Percentiles rank a stretch among this genome's conserved stretches.
phyloP scores from a whole-genome alignment of 345 rosid species.

The Murraya koenigii region DNA sequence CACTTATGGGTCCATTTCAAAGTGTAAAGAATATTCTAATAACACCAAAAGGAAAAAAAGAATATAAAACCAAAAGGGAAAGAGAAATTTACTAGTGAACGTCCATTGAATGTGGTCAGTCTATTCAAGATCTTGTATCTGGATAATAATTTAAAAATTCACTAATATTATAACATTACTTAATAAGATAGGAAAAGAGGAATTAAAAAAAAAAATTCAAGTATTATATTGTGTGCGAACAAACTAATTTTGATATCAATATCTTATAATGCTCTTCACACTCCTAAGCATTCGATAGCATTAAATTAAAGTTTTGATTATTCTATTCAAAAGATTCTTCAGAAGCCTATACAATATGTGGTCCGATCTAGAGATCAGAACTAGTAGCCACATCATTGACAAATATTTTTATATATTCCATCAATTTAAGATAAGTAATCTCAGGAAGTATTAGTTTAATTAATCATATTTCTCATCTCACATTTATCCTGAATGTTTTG shows the following conservation, averaged over 20 bases:
- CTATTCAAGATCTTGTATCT: neutral
- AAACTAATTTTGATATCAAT: neutral
- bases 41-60: neutral
- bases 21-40: neutral
- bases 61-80: neutral
- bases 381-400: neutral
- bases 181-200: neutral
- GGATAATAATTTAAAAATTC: neutral
- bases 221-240: neutral
- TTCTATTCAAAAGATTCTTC: conserved; percentile 4
- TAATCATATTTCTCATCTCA: neutral
- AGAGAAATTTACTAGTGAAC: neutral
- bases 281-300: neutral
- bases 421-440: neutral
- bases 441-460: too few species aligned
- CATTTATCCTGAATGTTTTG: neutral
- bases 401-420: neutral
- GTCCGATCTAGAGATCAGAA: neutral
- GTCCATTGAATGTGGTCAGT: conserved; percentile 5
- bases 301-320: neutral
- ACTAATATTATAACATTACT: neutral
- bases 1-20: neutral
- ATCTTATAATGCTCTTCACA: too few species aligned
- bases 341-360: neutral
- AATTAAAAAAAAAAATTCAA: neutral